These are phyloP conservation scores for Nannochloris sp. DNA, from an alignment of 139 green algal species.

Conservation along the genomic window DNA sequence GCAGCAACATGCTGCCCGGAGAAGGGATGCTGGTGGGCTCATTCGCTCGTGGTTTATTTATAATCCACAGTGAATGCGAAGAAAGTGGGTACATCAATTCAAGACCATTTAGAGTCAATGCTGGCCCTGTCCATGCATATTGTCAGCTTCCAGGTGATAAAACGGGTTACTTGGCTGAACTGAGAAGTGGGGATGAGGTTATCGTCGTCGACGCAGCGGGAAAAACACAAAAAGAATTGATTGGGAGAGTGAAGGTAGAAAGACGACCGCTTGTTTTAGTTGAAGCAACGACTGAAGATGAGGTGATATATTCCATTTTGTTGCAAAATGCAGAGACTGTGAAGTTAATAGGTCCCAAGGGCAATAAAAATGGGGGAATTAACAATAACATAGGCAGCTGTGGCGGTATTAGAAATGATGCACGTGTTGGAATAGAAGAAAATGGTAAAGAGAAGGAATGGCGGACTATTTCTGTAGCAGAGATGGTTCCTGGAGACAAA, in stretches of 20 bases:
- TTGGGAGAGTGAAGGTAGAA: constrained; percentile 78
- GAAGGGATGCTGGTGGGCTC: constrained; percentile 85
- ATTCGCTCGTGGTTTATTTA: constrained; percentile 77
- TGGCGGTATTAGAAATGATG: too few species aligned
- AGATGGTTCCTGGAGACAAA: constrained; percentile 49
- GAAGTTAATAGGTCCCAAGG: constrained; percentile 54
- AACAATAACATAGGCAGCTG: neutral
- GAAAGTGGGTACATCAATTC: constrained; percentile 72
- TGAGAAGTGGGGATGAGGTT: constrained; percentile 50
- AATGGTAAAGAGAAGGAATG: constrained; percentile 6
- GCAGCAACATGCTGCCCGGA: constrained; percentile 53
- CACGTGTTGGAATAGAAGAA: neutral
- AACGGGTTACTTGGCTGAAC: constrained; percentile 84
- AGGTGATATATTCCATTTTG: constrained; percentile 46
- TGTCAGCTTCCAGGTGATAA: constrained; percentile 25
- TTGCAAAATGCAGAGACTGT: constrained; percentile 94
- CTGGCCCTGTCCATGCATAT: constrained; percentile 81
- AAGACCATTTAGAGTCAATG: constrained; percentile 90
- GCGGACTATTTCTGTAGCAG: constrained; percentile 56
- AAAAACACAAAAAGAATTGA: constrained; percentile 34
- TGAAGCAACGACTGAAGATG: constrained; percentile 44
- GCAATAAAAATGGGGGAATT: neutral
- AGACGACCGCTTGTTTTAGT: constrained; percentile 67
- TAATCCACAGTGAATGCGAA: constrained; percentile 79
- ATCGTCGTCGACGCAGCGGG: constrained; percentile 59